Conservation (phyloP, 2,329 filamentous ascomycete genomes). For the Cytospora leucostoma region DNA sequence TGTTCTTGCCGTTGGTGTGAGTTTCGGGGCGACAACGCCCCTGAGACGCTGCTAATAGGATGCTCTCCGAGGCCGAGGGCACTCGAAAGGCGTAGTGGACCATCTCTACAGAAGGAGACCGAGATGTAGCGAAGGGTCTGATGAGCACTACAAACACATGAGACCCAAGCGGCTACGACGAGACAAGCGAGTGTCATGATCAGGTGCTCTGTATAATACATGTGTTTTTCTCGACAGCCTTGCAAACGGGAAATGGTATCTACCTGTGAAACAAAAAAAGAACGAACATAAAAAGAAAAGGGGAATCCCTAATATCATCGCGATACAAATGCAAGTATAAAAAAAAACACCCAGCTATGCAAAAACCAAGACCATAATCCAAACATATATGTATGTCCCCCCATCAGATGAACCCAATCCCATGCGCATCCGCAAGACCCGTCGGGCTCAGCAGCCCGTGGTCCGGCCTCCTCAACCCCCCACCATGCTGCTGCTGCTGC, state of each 20-base stretch:
- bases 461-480: slow-evolving; percentile 26
- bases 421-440: slow-evolving; percentile 38
- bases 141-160: neutral
- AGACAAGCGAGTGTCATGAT: neutral
- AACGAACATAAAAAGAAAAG: neutral
- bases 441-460: slow-evolving; percentile 30
- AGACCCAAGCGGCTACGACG: neutral
- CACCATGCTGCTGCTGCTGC: slow-evolving; percentile 22
- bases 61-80: neutral
- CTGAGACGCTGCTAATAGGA: neutral
- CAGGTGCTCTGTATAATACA: neutral
- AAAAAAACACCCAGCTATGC: slow-evolving; percentile 8
- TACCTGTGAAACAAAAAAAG: slow-evolving; percentile 1
- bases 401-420: slow-evolving; percentile 38
- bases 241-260: slow-evolving; percentile 13
- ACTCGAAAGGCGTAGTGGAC: neutral
- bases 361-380: neutral
- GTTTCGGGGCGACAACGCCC: too few relatives aligned
- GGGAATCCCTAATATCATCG: neutral
- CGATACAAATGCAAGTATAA: neutral
- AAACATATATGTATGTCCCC: neutral
- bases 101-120: neutral
- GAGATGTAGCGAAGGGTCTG: too few relatives aligned
- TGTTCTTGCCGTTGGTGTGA: too few relatives aligned
- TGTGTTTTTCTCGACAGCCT: neutral